Evolutionary conservation across 192 early-diverging fungal species (phyloP), one percentile per base, ranked within the genome.

Genomic region (Ambispora gerdemannii): DNA sequence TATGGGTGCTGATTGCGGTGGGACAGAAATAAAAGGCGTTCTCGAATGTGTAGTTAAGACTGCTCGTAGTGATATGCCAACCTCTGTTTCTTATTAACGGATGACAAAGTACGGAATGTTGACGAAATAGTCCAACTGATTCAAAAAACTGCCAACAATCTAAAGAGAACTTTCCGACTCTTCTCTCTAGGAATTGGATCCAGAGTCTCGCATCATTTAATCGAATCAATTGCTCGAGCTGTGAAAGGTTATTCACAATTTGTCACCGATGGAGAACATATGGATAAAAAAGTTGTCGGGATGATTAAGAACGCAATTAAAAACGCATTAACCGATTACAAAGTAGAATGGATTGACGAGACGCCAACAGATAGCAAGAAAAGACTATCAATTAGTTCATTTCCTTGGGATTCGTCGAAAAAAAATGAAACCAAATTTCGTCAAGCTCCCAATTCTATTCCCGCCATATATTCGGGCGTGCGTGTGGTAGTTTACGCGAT

Each of bases 151-250:
- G 61, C 75, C 17, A 24, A 32, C 22, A 35, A 50, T 11, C 22
- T n/a, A 30, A 74, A 35, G 15, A 28, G 27, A 30, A 24, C 80
- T 0, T 28, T 78, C 15, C 70, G 83, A 25, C 35, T 87, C 20
- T 85, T 86, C 58, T 61, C 83, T 0, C 63, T 85, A 1, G 84
- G 84, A 4, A 72, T 85, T 24, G 84, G 84, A 7, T 56, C 49
- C 49, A 47, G 49, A 28, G 84, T 85, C 27, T 84, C 81, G 13
- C 74, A 76, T 76, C 62, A 84, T 35, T 66, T 86, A 31, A 80
- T 85, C 11, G 76, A 83, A 27, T 74, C 78, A 27, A 65, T 85
- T 28, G 83, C 84, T 34, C 65, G 82, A 32, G 71, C 63, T 28
- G 84, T 84, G 19, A 74, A 70, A 20, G 84, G 84, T 11, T 81